phyloP scores from a whole-genome alignment of 2,329 filamentous ascomycete species.

The Monilinia fructigena region DNA sequence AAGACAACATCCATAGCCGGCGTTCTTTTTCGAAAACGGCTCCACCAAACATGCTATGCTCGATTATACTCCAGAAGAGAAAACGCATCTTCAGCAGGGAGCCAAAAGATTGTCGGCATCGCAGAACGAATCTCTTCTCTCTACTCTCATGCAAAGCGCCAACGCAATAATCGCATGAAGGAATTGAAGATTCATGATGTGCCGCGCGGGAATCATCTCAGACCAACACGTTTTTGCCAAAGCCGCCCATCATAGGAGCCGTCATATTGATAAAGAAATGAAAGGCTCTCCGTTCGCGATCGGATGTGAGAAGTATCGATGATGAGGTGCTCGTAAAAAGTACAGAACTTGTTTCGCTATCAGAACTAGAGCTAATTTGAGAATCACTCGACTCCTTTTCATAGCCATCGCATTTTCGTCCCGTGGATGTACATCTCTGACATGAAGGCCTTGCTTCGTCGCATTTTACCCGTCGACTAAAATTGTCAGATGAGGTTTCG shows the following conservation, averaged over 20 bases:
- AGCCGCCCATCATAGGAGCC: slow-evolving; percentile 12
- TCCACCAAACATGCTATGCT: slow-evolving; percentile 11
- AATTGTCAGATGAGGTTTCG: not conserved
- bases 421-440: slow-evolving; percentile 1
- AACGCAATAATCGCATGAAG: slow-evolving; percentile 6
- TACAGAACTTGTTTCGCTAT: not conserved
- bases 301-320: not conserved
- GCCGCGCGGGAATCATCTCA: slow-evolving; percentile 8
- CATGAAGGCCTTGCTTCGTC: slow-evolving; percentile 10
- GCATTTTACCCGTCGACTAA: slow-evolving; percentile 19
- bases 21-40: not conserved
- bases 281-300: slow-evolving; percentile 11
- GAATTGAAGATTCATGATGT: slow-evolving; percentile 5
- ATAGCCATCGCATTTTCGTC: slow-evolving; percentile 15
- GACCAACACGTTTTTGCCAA: slow-evolving; percentile 5
- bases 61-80: slow-evolving; percentile 7
- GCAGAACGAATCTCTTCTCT: not conserved
- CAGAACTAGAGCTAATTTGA: not conserved
- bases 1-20: slow-evolving; percentile 18
- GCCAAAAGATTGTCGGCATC: not conserved
- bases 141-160: slow-evolving; percentile 7
- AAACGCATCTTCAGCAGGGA: slow-evolving; percentile 3
- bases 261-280: slow-evolving; percentile 16
- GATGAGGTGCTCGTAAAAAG: not conserved
- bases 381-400: not conserved